Conservation (phyloP, 106 monocot species). For the Apostasia ramifera region DNA sequence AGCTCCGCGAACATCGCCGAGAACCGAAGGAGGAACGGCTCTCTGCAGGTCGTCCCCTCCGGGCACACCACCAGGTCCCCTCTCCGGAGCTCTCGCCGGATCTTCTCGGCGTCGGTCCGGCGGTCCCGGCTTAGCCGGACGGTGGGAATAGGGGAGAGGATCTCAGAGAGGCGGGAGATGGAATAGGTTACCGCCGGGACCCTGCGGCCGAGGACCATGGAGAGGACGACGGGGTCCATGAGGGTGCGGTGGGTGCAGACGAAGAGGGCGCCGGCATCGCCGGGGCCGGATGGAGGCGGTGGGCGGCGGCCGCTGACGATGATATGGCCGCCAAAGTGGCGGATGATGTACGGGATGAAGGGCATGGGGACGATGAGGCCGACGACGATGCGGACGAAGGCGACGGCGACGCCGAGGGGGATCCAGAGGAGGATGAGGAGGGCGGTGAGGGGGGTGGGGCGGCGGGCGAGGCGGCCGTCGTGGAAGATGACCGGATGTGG, state of each 20-base stretch:
- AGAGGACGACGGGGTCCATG: constrained; percentile 95
- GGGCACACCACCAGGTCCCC: constrained; percentile 88
- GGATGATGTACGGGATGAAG: constrained; percentile 42
- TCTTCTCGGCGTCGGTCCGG: constrained; percentile 33
- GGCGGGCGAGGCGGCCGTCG: constrained; percentile 76
- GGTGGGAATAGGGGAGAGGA: constrained; percentile 82
- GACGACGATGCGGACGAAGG: constrained; percentile 58
- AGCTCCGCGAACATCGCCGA: constrained; percentile 88
- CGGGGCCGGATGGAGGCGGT: constrained; percentile 6
- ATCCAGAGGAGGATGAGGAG: constrained; percentile 81
- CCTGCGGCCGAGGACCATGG: constrained; percentile 60
- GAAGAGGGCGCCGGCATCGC: constrained; percentile 72
- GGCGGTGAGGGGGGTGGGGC: constrained; percentile 68
- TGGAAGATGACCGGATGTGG: constrained; percentile 83
- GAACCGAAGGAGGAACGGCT: constrained; percentile 86
- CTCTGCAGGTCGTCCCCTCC: constrained; percentile 90
- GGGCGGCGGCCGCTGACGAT: constrained; percentile 56
- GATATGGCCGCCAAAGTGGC: constrained; percentile 59
- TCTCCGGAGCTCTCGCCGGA: constrained; percentile 34
- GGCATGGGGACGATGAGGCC: constrained; percentile 60
- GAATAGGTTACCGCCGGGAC: constrained; percentile 95
- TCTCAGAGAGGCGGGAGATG: constrained; percentile 80
- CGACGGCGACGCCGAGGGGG: constrained; percentile 56
- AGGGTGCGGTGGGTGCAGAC: constrained; percentile 98
- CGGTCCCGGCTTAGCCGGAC: constrained; percentile 68